Conservation (phyloP, 1,139 yeast species). For the Taphrina flavorubra region DNA sequence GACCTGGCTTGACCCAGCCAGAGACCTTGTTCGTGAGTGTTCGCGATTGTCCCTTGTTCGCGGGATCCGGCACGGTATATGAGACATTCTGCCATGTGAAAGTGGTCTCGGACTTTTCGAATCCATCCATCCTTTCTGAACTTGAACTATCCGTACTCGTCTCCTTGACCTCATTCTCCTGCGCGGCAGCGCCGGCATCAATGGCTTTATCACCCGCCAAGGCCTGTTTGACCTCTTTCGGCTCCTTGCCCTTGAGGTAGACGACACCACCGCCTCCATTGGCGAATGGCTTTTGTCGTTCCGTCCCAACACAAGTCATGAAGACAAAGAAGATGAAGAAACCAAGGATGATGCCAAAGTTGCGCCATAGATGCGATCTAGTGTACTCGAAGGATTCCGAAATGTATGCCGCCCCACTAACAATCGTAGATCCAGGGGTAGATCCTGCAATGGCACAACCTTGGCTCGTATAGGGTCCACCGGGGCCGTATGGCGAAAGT, state of each 20-base stretch:
- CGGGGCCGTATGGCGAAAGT: conserved; percentile 62
- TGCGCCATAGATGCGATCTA: conserved; percentile 68
- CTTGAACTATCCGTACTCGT: conserved; percentile 13
- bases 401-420: conserved; percentile 60
- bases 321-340: conserved; percentile 62
- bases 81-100: conserved; percentile 64
- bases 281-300: conserved; percentile 62
- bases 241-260: conserved; percentile 57
- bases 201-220: conserved; percentile 50
- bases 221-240: conserved; percentile 50
- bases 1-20: conserved; percentile 72
- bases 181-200: conserved; percentile 60
- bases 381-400: conserved; percentile 54
- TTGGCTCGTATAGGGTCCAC: conserved; percentile 49
- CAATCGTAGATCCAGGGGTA: conserved; percentile 56
- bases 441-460: conserved; percentile 61
- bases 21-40: conserved; percentile 62
- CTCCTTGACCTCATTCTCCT: conserved; percentile 33
- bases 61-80: conserved; percentile 59
- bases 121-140: conserved; percentile 5
- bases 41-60: conserved; percentile 59
- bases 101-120: conserved; percentile 53
- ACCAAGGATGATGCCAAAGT: conserved; percentile 65
- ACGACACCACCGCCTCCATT: conserved; percentile 83
- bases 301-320: conserved; percentile 62